phyloP scores from a whole-genome alignment of 768 basidiomycete genomes.

The Serpula lacrymans region DNA sequence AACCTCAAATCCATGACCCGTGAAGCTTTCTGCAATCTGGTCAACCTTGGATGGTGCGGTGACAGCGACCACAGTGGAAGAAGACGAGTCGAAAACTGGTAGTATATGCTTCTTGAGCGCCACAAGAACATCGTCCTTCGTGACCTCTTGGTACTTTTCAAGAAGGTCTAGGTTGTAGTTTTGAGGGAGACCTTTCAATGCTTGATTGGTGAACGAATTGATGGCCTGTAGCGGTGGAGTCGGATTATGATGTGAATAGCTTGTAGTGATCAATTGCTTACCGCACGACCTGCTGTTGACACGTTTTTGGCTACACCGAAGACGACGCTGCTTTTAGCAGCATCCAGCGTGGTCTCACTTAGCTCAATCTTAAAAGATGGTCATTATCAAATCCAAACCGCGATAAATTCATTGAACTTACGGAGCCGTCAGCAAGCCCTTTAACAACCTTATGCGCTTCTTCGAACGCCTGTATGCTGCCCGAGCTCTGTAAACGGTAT shows the following conservation, averaged over 20 bases:
- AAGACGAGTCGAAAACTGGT: conserved; percentile 75
- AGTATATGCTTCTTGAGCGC: conserved; percentile 73
- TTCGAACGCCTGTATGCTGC: conserved; percentile 73
- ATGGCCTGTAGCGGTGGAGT: conserved; percentile 49
- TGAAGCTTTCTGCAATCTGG: conserved; percentile 63
- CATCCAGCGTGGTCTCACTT: conserved; percentile 78
- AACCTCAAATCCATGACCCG: conserved; percentile 71
- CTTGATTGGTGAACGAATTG: conserved; percentile 86
- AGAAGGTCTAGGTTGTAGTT: conserved; percentile 74
- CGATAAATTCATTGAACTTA: conserved; percentile 32
- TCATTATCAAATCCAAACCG: conserved; percentile 4
- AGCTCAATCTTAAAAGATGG: conserved; percentile 59
- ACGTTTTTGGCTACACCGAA: conserved; percentile 77
- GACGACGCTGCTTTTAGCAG: conserved; percentile 90
- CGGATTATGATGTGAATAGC: conserved; percentile 6
- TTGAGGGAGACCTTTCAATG: conserved; percentile 78
- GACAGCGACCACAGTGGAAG: conserved; percentile 78
- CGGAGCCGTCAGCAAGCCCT: conserved; percentile 79
- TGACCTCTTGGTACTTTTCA: conserved; percentile 74
- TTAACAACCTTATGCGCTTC: conserved; percentile 76
- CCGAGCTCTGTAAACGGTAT: conserved; percentile 58
- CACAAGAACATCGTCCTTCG: conserved; percentile 69
- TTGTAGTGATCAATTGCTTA: conserved; percentile 34
- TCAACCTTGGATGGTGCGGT: conserved; percentile 79
- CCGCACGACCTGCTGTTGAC: conserved; percentile 84